Percentiles rank a stretch among this genome's conserved stretches.
Conservation (phyloP, 2,329 filamentous ascomycete genomes). For the Cercospora zeae-maydis region DNA sequence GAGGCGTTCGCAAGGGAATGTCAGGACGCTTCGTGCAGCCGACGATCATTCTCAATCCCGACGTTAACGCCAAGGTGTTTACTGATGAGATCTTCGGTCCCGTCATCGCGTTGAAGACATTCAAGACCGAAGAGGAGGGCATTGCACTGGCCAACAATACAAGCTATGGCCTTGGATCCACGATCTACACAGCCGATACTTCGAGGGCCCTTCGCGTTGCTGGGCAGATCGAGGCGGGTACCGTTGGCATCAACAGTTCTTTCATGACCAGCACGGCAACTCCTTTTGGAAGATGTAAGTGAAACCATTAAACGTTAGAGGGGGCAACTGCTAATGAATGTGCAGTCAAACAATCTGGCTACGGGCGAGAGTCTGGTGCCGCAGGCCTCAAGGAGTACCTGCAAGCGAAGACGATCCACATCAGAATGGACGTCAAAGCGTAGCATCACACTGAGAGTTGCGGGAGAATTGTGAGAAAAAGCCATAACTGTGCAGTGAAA, state of each 20-base stretch:
- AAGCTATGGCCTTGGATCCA: conserved; percentile 68
- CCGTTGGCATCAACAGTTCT: conserved; percentile 10
- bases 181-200: conserved; percentile 70
- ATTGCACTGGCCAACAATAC: conserved; percentile 73
- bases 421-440: neutral
- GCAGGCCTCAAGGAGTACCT: conserved; percentile 6
- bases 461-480: no score
- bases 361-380: conserved; percentile 16
- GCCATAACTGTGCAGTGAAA: neutral
- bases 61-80: conserved; percentile 69
- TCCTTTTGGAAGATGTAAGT: conserved; percentile 15
- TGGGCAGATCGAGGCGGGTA: conserved; percentile 54
- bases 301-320: neutral
- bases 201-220: conserved; percentile 42
- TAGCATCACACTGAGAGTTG: neutral
- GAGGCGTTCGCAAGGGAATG: conserved; percentile 1
- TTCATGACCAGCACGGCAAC: conserved; percentile 1
- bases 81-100: conserved; percentile 66
- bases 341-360: conserved; percentile 16
- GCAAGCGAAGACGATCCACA: neutral
- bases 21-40: conserved; percentile 8
- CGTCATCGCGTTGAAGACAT: conserved; percentile 63
- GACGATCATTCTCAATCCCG: conserved; percentile 55
- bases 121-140: conserved; percentile 67
- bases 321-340: neutral